Base-by-base conservation (phyloP, 352 stramenopile genomes). In the Pythium diclinum region DNA sequence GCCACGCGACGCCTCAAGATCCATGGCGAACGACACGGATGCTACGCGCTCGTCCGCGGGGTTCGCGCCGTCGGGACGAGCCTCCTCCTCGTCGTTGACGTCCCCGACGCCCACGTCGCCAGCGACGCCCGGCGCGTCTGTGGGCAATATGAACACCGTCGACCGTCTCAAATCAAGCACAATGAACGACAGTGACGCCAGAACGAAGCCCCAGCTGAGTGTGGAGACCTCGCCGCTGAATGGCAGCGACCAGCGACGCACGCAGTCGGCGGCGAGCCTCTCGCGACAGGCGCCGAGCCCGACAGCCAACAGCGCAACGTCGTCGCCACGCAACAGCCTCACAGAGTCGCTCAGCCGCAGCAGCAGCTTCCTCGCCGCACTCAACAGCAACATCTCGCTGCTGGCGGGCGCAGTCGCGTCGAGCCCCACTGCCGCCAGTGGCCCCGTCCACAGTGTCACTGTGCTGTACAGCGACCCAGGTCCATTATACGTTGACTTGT, bases 401-500 rank as follows among this genome's bases (percentile, higher is more conserved):
- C 72, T 55, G 65, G 74, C 60, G 49, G 68, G 11, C 33, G 46
- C 61, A 7, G 56, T 59, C 5, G 33, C 53, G 0, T 59, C 73
- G 13, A 76, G 77, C 33, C 57, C 65, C 0, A 67, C 28, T 3
- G 47, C 25, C n/a, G 25, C 66, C 19, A 63, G 53, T n/a, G 61
- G 70, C 3, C 73, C 73, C 8, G 71, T 69, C 0, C 70, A 69
- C 10, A 58, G 61, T 8, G 73, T 87, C 4, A 68, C 76, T 17
- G 73, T 94, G 28, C 60, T 83, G 23, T 92, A 92, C 59, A 46
- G 59, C 9, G 74, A 75, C 0, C 66, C 74, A 0, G 83, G 77
- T 0, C 80, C 85, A 5, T 58, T 94, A 23, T 90, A 78, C 55
- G 72, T 94, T 46, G 85, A 94, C 63, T 72, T 94, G 59, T 90